Evolutionary conservation across 192 early-diverging fungal species (phyloP), one percentile per base, ranked within the genome.

Genomic region (Paraglomus occultum): DNA sequence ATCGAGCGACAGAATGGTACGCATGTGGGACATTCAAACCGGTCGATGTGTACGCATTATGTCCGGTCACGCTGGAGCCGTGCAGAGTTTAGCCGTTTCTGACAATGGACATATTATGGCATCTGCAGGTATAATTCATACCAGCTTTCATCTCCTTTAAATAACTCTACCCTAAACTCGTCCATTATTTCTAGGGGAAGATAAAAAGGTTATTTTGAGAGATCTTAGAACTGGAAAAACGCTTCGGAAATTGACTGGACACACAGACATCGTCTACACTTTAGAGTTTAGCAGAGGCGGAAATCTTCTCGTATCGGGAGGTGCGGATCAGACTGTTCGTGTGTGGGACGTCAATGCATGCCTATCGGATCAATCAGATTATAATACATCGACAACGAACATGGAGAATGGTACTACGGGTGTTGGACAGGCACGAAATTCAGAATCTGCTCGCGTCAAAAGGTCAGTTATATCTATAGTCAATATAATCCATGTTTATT

Each of bases 1-100:
- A 5, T 95, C 92, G 2, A 87, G 86, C 71, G 97, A 99, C 79
- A 84, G 87, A 53, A 92, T 94, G 8, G 85, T 86, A 40, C 86
- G 97, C 23, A 76, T 99, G 59, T 99, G 95, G 95, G 93, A 95
- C 79, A 83, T 97, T 57, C 95, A 97, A 77, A 82, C 84, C 60
- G 97, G 97, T 43, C 80, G 80, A 39, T 91, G 91, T 65, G 93
- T 97, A 39, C 88, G 97, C 43, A 84, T 98, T 12, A 91, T 99
- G 73, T 89, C 91, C 0, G 91, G 91, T 5, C 96, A 98, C 75
- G 82, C 79, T 6, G 95, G 89, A 1, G 81, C 92, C 1, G 86
- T 99, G 23, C 87, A 89, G 20, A 77, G 92, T 0, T 81, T 98
- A 58, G 93, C 95, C 6, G 79, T 99, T 45, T 95, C 97, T 1